phyloP scores from a whole-genome alignment of 176 grass and related monocot genomes.

The Thinopyrum elongatum region DNA sequence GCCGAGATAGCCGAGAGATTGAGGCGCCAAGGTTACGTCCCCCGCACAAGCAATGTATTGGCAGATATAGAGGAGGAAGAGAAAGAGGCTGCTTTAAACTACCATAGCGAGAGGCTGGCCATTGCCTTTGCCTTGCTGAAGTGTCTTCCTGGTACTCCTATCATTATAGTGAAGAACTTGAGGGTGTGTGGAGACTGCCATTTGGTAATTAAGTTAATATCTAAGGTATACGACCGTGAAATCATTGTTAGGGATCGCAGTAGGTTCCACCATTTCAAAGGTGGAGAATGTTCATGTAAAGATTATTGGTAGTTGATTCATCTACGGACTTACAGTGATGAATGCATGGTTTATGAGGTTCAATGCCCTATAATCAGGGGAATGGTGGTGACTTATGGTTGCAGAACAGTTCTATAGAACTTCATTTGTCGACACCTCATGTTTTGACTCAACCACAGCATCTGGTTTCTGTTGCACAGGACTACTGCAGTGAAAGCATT shows the following conservation, averaged over 20 bases:
- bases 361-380: not conserved
- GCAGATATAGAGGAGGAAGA: conserved; percentile 93
- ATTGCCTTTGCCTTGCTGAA: conserved; percentile 88
- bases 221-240: conserved; percentile 60
- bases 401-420: not conserved
- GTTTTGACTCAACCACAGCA: not conserved
- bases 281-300: conserved; percentile 73
- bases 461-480: not conserved
- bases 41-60: conserved; percentile 58
- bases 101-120: conserved; percentile 83
- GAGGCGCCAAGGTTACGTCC: conserved; percentile 58
- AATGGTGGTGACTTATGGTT: not conserved
- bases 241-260: conserved; percentile 73
- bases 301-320: conserved; percentile 70
- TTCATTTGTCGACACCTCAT: not conserved
- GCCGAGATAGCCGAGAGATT: conserved; percentile 62
- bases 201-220: conserved; percentile 65
- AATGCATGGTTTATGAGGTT: not conserved
- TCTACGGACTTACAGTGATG: not conserved
- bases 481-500: not conserved
- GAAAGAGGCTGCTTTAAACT: conserved; percentile 71
- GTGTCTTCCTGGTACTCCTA: conserved; percentile 49
- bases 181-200: conserved; percentile 85
- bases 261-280: conserved; percentile 79
- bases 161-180: conserved; percentile 89